These are phyloP conservation scores for Lichenothelia convexa DNA, from an alignment of 495 filamentous ascomycete species.

Conservation along the genomic window DNA sequence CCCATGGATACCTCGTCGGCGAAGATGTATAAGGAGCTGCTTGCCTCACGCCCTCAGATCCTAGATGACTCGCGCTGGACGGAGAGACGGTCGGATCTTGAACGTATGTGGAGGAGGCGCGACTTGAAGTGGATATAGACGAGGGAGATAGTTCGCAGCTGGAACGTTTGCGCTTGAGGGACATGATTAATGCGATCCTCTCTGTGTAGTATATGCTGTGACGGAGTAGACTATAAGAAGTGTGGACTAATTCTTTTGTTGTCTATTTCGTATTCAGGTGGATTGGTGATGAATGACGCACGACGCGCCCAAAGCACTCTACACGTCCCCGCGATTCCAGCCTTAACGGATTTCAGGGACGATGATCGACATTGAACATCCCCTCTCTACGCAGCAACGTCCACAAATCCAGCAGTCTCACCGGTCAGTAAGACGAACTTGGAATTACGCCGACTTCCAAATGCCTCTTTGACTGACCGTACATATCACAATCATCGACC, in stretches of 20 bases:
- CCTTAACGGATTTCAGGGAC: too few species aligned
- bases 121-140: constrained; percentile 15
- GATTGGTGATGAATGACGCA: not conserved
- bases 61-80: constrained; percentile 9
- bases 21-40: constrained; percentile 3
- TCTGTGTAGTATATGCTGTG: not conserved
- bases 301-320: not conserved
- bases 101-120: constrained; percentile 6
- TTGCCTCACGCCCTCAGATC: constrained; percentile 4
- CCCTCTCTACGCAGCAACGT: too few species aligned
- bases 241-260: not conserved
- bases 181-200: constrained; percentile 10
- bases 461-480: not conserved
- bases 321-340: not conserved
- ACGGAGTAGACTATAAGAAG: not conserved
- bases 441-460: not conserved
- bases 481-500: not conserved
- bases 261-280: not conserved
- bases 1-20: constrained; percentile 4
- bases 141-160: constrained; percentile 10
- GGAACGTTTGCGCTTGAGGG: constrained; percentile 23
- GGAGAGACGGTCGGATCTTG: constrained; percentile 8
- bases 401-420: too few species aligned
- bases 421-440: not conserved
- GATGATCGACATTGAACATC: too few species aligned